Percentiles rank a stretch among this genome's conserved stretches.
Conservation (phyloP, 176 grass and related monocot species). For the Eleusine coracana region DNA sequence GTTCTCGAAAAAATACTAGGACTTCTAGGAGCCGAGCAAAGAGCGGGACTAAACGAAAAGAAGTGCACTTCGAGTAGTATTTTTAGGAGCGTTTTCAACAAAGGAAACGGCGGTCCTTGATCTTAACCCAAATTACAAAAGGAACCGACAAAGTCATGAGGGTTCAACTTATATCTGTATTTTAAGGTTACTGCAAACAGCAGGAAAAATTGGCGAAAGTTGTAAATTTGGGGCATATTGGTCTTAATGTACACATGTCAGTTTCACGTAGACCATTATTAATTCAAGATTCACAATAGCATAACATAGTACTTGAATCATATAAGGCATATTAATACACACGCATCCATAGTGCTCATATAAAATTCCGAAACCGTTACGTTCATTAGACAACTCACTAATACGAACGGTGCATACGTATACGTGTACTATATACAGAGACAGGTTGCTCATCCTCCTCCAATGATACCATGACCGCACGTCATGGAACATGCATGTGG, state of each 20-base stretch:
- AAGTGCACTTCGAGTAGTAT: too few species aligned
- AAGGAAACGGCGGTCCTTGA: background rate
- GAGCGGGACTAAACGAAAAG: background rate
- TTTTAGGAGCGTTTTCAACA: background rate
- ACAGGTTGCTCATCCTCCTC: background rate
- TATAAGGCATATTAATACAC: background rate
- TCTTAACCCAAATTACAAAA: background rate
- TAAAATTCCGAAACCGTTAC: background rate
- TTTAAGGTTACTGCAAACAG: background rate
- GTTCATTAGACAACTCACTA: constrained; percentile 14
- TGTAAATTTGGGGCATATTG: background rate
- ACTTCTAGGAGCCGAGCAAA: background rate
- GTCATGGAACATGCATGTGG: background rate
- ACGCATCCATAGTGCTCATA: background rate
- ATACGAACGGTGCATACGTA: background rate
- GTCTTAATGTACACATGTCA: background rate
- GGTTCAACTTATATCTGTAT: background rate
- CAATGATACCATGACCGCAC: background rate
- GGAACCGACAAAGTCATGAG: background rate
- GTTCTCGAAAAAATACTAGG: background rate
- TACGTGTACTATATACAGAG: background rate
- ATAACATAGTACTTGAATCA: background rate
- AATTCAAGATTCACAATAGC: background rate
- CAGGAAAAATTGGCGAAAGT: background rate
- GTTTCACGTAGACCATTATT: background rate